Base-by-base conservation (phyloP, 805 yeast genomes). In the Grigorovia humatica region DNA sequence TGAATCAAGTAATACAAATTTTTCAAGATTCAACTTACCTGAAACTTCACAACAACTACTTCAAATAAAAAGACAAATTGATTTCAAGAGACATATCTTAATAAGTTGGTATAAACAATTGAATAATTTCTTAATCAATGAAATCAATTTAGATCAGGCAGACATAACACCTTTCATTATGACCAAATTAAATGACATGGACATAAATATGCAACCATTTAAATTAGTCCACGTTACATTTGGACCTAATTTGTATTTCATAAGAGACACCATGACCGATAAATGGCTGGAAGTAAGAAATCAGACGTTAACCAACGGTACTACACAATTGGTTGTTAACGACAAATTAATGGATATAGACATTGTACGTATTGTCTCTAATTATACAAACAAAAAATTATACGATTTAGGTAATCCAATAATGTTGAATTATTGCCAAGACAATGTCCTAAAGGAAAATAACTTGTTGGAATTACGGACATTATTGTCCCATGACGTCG, bases 201-300 rank as follows among this genome's bases (percentile, higher is more conserved):
- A 15, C 8, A 38, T 38, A 3, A 38, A 38, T 38, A 38, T 38
- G 42, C 9, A 55, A n/a, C 65, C 68, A 1, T 63, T 62, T 50
- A 9, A 57, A 4, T 56, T 66, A 18, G 49, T 57, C 1, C 54
- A 58, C 54, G 66, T 63, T 3, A 59, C 57, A 4, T 44, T 65
- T 11, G 63, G 68, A 4, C 68, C 70, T 3, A 54, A 58, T 43
- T 47, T 59, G 44, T 66, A 66, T 49, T 62, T 54, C 42, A 53
- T 57, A 15, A 55, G 61, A 30, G 51, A 56, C n/a, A 19, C n/a
- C 15, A 38, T 7, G 7, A 15, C 12, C 15, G 17, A 15, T 38
- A 38, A 38, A 12, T 38, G 42, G 42, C 15, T 38, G 13, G 42
- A 38, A 38, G 42, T 38, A 2, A 38, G 17, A 15, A 38, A 38